phyloP scores from a whole-genome alignment of 768 basidiomycete species.

The Lactarius hengduanensis region DNA sequence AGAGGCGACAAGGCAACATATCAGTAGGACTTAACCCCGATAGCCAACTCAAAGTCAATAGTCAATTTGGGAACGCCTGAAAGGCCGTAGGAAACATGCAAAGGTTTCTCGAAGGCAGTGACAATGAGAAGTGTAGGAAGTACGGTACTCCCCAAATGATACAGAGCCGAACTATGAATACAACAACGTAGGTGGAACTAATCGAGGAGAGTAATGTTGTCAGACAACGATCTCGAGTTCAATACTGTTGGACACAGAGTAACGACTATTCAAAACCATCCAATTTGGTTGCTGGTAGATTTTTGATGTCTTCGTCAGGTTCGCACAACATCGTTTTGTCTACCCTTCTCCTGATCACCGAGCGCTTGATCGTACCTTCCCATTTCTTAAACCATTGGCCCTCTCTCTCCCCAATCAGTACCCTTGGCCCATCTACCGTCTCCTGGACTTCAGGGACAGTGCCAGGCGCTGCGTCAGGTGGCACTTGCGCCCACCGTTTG shows the following conservation, averaged over 20 bases:
- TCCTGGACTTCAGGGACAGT: slow-evolving; percentile 28
- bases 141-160: slow-evolving; percentile 45
- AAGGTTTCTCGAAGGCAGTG: slow-evolving; percentile 55
- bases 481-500: slow-evolving; percentile 40
- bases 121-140: slow-evolving; percentile 50
- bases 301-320: slow-evolving; percentile 23
- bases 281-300: slow-evolving; percentile 4
- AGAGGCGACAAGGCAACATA: slow-evolving; percentile 55
- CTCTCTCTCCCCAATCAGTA: slow-evolving; percentile 60
- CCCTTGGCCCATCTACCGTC: slow-evolving; percentile 36
- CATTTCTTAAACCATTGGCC: slow-evolving; percentile 78
- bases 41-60: slow-evolving; percentile 29
- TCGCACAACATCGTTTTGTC: slow-evolving; percentile 23
- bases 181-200: background rate
- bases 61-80: slow-evolving; percentile 6
- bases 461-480: background rate
- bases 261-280: slow-evolving; percentile 7
- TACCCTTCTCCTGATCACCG: slow-evolving; percentile 41
- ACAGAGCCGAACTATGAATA: background rate
- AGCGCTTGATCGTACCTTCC: slow-evolving; percentile 65
- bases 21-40: slow-evolving; percentile 56
- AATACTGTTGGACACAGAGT: too few species aligned
- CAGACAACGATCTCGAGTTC: background rate
- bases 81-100: slow-evolving; percentile 32
- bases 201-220: slow-evolving; percentile 23